Evolutionary conservation across 345 rosid species (phyloP).

Genomic region (Mercurialis annua): DNA sequence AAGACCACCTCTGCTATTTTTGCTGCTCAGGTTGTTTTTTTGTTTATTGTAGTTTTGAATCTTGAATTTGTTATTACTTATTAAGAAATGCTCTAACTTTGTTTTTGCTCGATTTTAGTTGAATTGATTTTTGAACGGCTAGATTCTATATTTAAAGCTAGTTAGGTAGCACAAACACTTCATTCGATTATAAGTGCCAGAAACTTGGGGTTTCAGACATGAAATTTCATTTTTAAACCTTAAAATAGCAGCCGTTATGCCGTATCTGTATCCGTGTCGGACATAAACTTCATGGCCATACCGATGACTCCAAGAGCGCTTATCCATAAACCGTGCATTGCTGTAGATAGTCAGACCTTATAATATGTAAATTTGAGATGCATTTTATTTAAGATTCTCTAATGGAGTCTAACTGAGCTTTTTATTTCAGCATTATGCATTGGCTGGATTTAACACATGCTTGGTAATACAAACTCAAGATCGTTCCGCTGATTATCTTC

Average conservation of each 20-base stretch:
- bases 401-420: neutral
- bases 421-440: slow-evolving; percentile 61
- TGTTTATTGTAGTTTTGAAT: neutral
- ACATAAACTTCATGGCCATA: too few relatives aligned
- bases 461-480: slow-evolving; percentile 82
- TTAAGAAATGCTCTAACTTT: neutral
- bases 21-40: slow-evolving; percentile 67
- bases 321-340: too few relatives aligned
- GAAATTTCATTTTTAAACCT: too few relatives aligned
- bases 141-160: neutral
- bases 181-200: too few relatives aligned
- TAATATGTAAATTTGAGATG: neutral
- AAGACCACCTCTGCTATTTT: slow-evolving; percentile 80
- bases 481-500: slow-evolving; percentile 66
- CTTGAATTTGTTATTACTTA: neutral
- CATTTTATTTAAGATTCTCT: neutral
- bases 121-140: neutral
- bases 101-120: neutral
- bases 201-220: too few relatives aligned
- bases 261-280: too few relatives aligned
- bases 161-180: too few relatives aligned
- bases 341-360: too few relatives aligned
- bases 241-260: too few relatives aligned
- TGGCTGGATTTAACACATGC: slow-evolving; percentile 69
- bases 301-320: too few relatives aligned